Base-by-base conservation (phyloP, 1,284 basidiomycete species). In the Sporisorium exsertum region DNA sequence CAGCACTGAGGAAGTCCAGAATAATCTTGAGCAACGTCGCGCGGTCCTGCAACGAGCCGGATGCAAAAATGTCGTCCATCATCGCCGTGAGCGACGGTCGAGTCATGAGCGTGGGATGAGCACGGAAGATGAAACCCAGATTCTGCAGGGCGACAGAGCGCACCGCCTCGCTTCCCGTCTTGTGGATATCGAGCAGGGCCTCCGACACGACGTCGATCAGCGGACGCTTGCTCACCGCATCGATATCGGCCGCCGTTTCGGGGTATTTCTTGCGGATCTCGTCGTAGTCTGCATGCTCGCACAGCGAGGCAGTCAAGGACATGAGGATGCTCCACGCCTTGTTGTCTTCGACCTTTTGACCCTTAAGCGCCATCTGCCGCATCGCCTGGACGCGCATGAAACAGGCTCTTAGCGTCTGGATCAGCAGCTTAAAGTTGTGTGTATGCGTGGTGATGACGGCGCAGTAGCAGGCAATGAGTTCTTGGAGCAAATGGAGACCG, bases 381-480 rank as follows among this genome's bases (percentile, higher is more conserved):
- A 82, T 68, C 18, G 59, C 35, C 45, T 72, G 73, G 0, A 80
- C 73, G 18, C 73, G 70, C 8, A 49, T 43, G 22, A 78, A 71
- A 60, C 78, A 84, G 0, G 69, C 62, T 26, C 64, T 59, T 51
- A 79, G 70, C 13, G 97, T 88, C 37, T 90, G 91, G 22, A 94
- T 89, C 16, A 97, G 88, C 26, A 91, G 89, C 15, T 87, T 86
- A 80, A 91, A 96, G 78, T 97, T 93, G 76, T 93, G 91, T 0
- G 97, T 98, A 32, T 98, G 89, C 79, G 93, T 87, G 56, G 91
- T 90, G 1, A 96, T 91, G 3, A 93, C 92, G 0, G 90, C 89
- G 84, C 95, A 96, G 87, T 95, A 91, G 80, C 95, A 97, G 0
- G 93, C 93, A 13, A 99, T 92, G 9, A 91, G 90, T 86, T 97